Evolutionary conservation across 2,329 filamentous ascomycete species (phyloP), one percentile per base, ranked within the genome.

Genomic region (Elsinoe necatrix): DNA sequence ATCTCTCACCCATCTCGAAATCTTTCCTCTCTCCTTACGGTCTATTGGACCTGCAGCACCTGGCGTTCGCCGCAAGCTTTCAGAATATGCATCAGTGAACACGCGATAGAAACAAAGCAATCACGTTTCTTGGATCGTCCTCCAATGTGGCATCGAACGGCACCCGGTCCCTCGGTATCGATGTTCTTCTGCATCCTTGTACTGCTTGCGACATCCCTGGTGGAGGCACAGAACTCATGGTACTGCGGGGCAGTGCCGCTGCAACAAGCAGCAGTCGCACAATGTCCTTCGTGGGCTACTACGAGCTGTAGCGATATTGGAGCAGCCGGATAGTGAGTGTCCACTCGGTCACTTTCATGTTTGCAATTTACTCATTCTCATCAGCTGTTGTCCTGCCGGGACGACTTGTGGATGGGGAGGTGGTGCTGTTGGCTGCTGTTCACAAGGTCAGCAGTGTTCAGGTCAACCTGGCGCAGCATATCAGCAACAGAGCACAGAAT

Each of bases 351-450:
- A n/a, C 25, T 34, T 2, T 5, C 12, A 27, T 27, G 3, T 29
- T 35, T 47, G 20, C 42, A 4, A 18, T 4, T 47, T n/a, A 56
- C 20, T n/a, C 3, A 55, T 18, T 11, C 48, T 14, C 20, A 23
- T 37, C 23, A 56, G 54, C 41, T 56, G 54, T 41, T 56, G 54
- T 56, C 54, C 54, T 9, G 43, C 54, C 6, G 54, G 54, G n/a
- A 56, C 54, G n/a, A 45, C 39, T 9, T 56, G 54, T 41, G 54
- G 54, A 7, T 56, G 54, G 54, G 54, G 37, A 16, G 41, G 41
- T 16, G 54, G 54, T 11, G 23, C 39, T 11, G 54, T 56, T 25
- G 54, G 54, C 14, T 56, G 54, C 18, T 56, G 54, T 25, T 25
- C 54, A 4, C 23, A 35, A 9, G 54, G 54, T 9, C 54, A 56